Evolutionary conservation across 2,329 filamentous ascomycete genomes (phyloP).

Genomic region (Pestalotiopsis sp.): DNA sequence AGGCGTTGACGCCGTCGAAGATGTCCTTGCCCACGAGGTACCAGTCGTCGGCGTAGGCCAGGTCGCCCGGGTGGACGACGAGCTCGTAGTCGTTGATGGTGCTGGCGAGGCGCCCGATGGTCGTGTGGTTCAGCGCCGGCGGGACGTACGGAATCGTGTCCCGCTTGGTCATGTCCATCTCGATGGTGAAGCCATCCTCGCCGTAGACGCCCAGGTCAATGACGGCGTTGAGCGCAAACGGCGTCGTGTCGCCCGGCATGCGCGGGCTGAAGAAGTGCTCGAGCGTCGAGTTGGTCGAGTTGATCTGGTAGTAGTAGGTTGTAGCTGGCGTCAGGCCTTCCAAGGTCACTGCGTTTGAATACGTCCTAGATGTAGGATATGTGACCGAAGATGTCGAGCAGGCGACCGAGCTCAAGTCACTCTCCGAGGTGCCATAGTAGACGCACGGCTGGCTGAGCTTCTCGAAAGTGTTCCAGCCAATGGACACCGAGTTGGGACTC

Average conservation of each 20-base stretch:
- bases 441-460: constrained; percentile 47
- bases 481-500: constrained; percentile 33
- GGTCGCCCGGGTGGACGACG: constrained; percentile 53
- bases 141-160: constrained; percentile 48
- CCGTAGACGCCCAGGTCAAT: constrained; percentile 58
- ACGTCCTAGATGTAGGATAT: constrained; percentile 55
- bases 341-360: constrained; percentile 48
- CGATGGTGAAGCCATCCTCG: constrained; percentile 50
- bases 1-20: constrained; percentile 49
- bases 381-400: constrained; percentile 50
- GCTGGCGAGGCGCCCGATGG: constrained; percentile 52
- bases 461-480: constrained; percentile 59
- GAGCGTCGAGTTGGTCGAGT: constrained; percentile 53
- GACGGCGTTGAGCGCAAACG: constrained; percentile 52
- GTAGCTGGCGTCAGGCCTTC: constrained; percentile 48
- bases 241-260: constrained; percentile 50
- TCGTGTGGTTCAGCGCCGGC: constrained; percentile 57
- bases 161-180: constrained; percentile 42
- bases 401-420: constrained; percentile 35
- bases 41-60: constrained; percentile 62
- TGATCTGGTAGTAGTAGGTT: constrained; percentile 62
- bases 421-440: constrained; percentile 46
- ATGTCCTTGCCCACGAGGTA: constrained; percentile 44
- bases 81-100: constrained; percentile 57
- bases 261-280: constrained; percentile 56